These are phyloP conservation scores for Sechiopsis laciniata DNA, from an alignment of 306 rosid genomes.

Conservation along the genomic window DNA sequence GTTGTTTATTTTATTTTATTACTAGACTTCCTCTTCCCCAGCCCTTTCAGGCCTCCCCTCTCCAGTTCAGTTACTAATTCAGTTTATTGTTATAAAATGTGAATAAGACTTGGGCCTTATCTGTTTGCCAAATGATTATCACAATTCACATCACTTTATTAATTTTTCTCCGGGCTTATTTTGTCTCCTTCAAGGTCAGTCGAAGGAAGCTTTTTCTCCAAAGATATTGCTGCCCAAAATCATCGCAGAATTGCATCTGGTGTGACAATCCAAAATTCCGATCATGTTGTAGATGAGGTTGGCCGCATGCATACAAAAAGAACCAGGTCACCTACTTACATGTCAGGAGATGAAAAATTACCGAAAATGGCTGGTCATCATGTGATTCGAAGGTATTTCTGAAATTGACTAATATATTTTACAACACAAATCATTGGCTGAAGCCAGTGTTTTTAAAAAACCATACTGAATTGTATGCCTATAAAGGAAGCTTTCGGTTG, in stretches of 20 bases:
- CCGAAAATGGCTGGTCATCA: conserved; percentile 35
- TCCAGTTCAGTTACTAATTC: background rate
- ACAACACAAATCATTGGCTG: background rate
- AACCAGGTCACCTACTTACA: conserved; percentile 35
- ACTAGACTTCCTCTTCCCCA: background rate
- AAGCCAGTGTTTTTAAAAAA: background rate
- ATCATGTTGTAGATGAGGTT: conserved; percentile 38
- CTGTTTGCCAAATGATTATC: background rate
- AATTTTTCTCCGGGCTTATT: conserved; percentile 33
- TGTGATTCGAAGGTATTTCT: conserved; percentile 32
- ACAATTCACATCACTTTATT: conserved; percentile 1
- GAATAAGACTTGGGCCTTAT: conserved; percentile 15
- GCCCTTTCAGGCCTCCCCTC: background rate
- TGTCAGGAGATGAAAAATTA: conserved; percentile 34
- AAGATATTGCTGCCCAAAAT: conserved; percentile 35
- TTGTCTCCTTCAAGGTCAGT: conserved; percentile 38
- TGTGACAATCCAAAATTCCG: conserved; percentile 41
- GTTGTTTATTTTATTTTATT: no score
- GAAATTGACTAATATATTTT: background rate
- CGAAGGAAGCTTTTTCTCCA: conserved; percentile 22
- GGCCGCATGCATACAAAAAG: conserved; percentile 39
- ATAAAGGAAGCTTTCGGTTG: no score
- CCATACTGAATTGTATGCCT: no score
- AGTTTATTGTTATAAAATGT: background rate
- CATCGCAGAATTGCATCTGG: conserved; percentile 36